Evolutionary conservation across 2,329 filamentous ascomycete species (phyloP), one percentile per base, ranked within the genome.

Genomic region (Fusarium sterilihyphosum): DNA sequence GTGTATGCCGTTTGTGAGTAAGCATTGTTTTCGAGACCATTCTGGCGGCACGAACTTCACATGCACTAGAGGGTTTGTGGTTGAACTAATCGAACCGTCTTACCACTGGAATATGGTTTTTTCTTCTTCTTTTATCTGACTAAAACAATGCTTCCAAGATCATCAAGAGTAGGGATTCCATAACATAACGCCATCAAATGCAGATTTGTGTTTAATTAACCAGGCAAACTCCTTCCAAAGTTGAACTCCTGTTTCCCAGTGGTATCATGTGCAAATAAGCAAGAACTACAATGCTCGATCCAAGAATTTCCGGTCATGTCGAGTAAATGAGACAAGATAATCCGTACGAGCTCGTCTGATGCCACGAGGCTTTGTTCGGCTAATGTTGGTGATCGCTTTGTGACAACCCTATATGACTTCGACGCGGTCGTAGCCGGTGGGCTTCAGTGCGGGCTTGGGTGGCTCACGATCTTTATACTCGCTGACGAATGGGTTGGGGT

Each of bases 401-500:
- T 20, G 17, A 18, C 26, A 14, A 35, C 37, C 40, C 79, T 78
- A 89, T n/a, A 96, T 90, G 43, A 97, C 91, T 60, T 99, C 96
- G 6, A 91, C 84, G 35, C 96, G 87, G 81, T 98, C 95, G 89
- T 93, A 99, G 2, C 96, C 96, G 2, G 87, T 87, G 1, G 92
- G 88, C 80, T 91, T 89, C 35, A 87, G 77, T 53, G 91, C 88
- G 2, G 90, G 89, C 8, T 92, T 93, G 75, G 96, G 94, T 71
- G 86, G 86, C 10, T 85, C 85, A 20, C 86, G 85, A 71, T 94
- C 90, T 83, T 93, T 94, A 86, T 96, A 98, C 77, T 91, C 88
- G 82, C 92, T 93, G 52, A 94, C 92, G 80, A 96, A 99, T 6
- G 96, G 96, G 80, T 99, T 99, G 5, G 96, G 95, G 80, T 99